Conservation (phyloP, 768 basidiomycete species). For the Russula sp. region DNA sequence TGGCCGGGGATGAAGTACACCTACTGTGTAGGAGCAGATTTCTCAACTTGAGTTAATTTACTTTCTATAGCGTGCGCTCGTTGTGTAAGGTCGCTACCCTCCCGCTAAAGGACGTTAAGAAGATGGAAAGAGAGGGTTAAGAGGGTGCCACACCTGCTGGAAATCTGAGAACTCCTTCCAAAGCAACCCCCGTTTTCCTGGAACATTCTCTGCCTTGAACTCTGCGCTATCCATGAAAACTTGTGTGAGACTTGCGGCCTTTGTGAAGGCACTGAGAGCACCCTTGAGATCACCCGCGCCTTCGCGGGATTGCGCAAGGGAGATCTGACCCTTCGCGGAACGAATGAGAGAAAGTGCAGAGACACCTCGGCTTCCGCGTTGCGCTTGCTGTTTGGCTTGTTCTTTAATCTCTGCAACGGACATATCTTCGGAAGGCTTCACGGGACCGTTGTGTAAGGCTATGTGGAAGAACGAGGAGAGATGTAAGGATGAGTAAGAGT, state of each 20-base stretch:
- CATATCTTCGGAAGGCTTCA: constrained; percentile 33
- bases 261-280: constrained; percentile 59
- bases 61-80: constrained; percentile 48
- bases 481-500: constrained; percentile 32
- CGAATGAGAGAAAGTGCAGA: constrained; percentile 60
- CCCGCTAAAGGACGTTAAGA: constrained; percentile 34
- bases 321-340: constrained; percentile 56
- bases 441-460: constrained; percentile 31
- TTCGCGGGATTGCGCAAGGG: constrained; percentile 52
- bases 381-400: constrained; percentile 47
- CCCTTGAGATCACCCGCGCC: constrained; percentile 56
- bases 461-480: constrained; percentile 24
- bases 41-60: constrained; percentile 48
- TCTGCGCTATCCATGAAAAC: constrained; percentile 61
- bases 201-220: constrained; percentile 48
- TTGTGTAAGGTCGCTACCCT: constrained; percentile 40
- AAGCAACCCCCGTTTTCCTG: constrained; percentile 52
- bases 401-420: constrained; percentile 50
- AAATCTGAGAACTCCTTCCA: constrained; percentile 65
- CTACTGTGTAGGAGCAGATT: constrained; percentile 37
- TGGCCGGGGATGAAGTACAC: constrained; percentile 18
- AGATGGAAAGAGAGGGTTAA: neutral
- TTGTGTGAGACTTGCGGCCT: constrained; percentile 56
- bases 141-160: constrained; percentile 48
- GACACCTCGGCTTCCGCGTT: constrained; percentile 53